Conservation (phyloP, 495 filamentous ascomycete species). For the Cudoniella acicularis region DNA sequence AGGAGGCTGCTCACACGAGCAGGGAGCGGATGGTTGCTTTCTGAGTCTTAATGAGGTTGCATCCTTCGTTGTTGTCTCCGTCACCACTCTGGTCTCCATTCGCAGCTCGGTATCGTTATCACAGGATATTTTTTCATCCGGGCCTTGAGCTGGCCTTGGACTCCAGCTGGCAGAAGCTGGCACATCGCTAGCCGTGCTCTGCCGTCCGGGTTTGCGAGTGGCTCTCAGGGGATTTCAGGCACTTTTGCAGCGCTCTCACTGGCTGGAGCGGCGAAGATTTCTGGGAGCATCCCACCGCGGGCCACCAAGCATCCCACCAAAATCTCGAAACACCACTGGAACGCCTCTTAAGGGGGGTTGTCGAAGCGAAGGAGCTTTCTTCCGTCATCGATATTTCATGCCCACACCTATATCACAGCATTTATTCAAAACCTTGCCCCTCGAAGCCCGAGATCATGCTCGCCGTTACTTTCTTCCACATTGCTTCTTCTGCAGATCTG, state of each 20-base stretch:
- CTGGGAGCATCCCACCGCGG: not conserved
- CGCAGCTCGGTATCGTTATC: no score
- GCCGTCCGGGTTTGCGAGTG: no score
- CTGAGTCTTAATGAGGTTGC: not conserved
- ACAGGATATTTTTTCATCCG: no score
- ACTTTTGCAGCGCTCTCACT: not conserved
- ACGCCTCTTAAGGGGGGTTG: not conserved
- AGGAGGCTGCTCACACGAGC: not conserved
- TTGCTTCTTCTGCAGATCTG: not conserved
- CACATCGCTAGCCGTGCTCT: no score
- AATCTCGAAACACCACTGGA: constrained; percentile 14
- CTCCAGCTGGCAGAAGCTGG: no score
- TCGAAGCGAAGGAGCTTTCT: not conserved
- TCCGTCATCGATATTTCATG: not conserved
- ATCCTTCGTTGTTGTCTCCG: not conserved
- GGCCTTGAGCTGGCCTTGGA: no score
- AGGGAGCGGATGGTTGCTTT: not conserved
- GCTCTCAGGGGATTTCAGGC: no score
- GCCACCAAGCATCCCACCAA: not conserved
- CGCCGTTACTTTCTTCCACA: constrained; percentile 6
- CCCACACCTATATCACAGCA: constrained; percentile 7
- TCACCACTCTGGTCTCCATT: not conserved
- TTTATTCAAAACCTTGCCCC: constrained; percentile 12
- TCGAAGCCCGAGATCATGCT: constrained; percentile 7
- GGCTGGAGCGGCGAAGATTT: not conserved